Evolutionary conservation across 2,329 filamentous ascomycete genomes (phyloP), one percentile per base, ranked within the genome.

Genomic region (Chaetothyriales sp.): DNA sequence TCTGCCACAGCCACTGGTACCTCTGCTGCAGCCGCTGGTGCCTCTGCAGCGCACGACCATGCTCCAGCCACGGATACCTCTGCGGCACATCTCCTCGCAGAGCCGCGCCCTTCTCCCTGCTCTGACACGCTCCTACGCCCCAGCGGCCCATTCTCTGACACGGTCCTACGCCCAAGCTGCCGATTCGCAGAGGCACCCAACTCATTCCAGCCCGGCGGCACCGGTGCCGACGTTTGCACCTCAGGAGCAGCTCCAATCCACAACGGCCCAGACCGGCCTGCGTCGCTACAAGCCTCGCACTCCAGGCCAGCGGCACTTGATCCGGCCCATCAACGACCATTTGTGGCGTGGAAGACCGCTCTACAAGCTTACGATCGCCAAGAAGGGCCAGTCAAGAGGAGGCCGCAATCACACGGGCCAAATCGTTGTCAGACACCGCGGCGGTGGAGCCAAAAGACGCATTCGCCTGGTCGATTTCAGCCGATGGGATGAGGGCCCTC

Each of bases 241-340:
- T 37, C 56, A 57, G 37, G 54, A 54, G 43, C 52, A 63, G 9
- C 47, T 61, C 20, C 48, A 58, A 4, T 51, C 52, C 25, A 50
- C 56, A n/a, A 64, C 66, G 44, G 63, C 72, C 43, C 65, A 71
- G 15, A 68, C 72, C 15, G 70, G 76, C 45, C 67, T 97, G 67
- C 82, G 87, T 62, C 92, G 86, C 50, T 98, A 95, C 70, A 97
- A 86, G 68, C 92, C 92, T 37, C 82, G 88, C 62, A 95, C 92
- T 0, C 90, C 90, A 10, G 92, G 92, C 77, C 70, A 94, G 54
- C 83, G 92, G 63, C 92, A 98, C 78, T 74, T 98, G 59, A 85
- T 84, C 67, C 81, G 92, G 44, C 89, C 92, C 13, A 83, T 95
- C 70, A 97, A 97, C 70, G 89, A 95, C 64, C 92, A 98, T 69